These are phyloP conservation scores for Bassia scoparia DNA, from an alignment of 148 eudicot genomes.

Conservation along the genomic window DNA sequence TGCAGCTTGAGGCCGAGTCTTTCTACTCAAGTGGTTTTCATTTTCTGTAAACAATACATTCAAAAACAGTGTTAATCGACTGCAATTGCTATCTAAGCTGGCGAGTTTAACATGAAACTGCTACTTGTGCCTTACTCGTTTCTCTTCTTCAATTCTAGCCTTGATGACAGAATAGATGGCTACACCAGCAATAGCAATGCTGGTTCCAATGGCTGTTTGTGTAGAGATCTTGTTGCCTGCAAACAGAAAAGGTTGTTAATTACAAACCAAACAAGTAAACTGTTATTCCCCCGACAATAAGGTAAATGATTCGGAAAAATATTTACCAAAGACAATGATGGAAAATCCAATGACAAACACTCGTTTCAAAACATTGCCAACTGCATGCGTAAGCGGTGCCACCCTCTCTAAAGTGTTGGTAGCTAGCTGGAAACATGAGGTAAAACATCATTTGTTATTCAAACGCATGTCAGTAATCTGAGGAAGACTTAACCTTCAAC, in stretches of 20 bases:
- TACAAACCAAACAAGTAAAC: neutral
- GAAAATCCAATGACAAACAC: conserved; percentile 99
- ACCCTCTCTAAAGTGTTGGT: conserved; percentile 99
- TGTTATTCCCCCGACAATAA: neutral
- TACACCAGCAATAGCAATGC: conserved; percentile 96
- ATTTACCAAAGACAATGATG: conserved; percentile 74
- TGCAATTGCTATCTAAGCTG: neutral
- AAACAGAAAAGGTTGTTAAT: neutral
- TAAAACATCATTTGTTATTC: neutral
- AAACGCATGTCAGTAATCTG: neutral
- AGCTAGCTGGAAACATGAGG: conserved; percentile 56
- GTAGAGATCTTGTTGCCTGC: conserved; percentile 92
- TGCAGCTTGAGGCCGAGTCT: conserved; percentile 1
- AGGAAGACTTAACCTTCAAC: neutral
- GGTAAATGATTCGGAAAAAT: neutral
- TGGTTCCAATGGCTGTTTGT: conserved; percentile 93
- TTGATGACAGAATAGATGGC: conserved; percentile 86
- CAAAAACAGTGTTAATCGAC: neutral
- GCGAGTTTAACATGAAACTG: neutral
- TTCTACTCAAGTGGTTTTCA: conserved; percentile 53
- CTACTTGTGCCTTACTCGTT: conserved; percentile 56
- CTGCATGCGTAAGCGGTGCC: conserved; percentile 98
- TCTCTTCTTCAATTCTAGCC: conserved; percentile 97
- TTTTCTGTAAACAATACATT: conserved; percentile 48
- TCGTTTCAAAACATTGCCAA: conserved; percentile 97